phyloP scores from a whole-genome alignment of 768 basidiomycete genomes.

The Guyanaporus albipodus region DNA sequence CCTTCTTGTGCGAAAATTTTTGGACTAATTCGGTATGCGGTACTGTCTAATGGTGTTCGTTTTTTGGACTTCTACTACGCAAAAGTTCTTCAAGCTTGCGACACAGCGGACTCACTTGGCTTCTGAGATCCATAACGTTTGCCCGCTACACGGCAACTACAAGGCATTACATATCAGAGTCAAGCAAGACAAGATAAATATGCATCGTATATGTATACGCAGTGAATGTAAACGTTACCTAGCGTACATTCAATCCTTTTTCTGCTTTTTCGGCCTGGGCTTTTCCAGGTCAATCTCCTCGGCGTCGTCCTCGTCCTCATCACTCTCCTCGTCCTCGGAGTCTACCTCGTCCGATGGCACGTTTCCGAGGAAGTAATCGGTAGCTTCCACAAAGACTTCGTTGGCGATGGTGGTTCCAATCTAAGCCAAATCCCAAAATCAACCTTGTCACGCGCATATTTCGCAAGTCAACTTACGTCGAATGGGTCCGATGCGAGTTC shows the following conservation, averaged over 20 bases:
- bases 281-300: constrained; percentile 89
- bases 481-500: constrained; percentile 60
- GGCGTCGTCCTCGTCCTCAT: constrained; percentile 73
- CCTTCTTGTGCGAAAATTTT: constrained; percentile 39
- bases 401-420: constrained; percentile 68
- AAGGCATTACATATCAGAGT: background rate
- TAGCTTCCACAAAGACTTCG: constrained; percentile 77
- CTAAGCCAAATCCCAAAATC: constrained; percentile 36
- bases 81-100: background rate
- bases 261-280: constrained; percentile 72
- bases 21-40: constrained; percentile 11
- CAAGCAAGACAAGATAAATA: constrained; percentile 27
- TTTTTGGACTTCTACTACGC: background rate
- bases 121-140: too few species aligned
- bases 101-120: too few species aligned
- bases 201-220: constrained; percentile 10
- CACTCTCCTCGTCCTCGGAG: constrained; percentile 62
- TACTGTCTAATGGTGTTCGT: too few species aligned
- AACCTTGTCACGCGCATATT: constrained; percentile 1
- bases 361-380: constrained; percentile 77
- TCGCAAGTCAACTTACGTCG: constrained; percentile 48
- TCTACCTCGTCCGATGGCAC: constrained; percentile 56
- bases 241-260: constrained; percentile 32
- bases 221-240: constrained; percentile 9
- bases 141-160: too few species aligned